These are phyloP conservation scores for Trichoderma afroharzianum DNA, from an alignment of 2,329 filamentous ascomycete species.

Conservation along the genomic window DNA sequence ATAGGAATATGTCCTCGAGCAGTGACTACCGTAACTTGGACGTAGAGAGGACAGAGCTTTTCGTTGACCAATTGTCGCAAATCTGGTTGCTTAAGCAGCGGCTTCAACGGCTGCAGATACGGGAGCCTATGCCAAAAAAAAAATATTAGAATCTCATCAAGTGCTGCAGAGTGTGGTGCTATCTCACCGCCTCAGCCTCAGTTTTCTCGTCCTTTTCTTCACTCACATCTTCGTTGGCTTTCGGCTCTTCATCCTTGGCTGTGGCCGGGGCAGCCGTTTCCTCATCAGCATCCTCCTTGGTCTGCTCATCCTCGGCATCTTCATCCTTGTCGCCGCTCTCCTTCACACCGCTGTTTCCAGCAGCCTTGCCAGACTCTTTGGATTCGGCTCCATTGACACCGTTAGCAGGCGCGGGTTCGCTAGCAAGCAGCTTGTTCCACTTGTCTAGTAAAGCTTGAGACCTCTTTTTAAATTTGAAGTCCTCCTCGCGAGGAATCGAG, in stretches of 20 bases:
- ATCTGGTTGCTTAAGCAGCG: conserved; percentile 28
- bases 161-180: conserved; percentile 7
- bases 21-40: background rate
- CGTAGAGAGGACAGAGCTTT: background rate
- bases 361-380: conserved; percentile 40
- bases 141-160: background rate
- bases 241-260: conserved; percentile 20
- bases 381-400: conserved; percentile 46
- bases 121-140: conserved; percentile 23
- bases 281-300: conserved; percentile 27
- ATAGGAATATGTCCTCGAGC: background rate
- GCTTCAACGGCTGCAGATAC: conserved; percentile 36
- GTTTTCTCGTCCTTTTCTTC: conserved; percentile 28
- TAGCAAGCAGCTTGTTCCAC: conserved; percentile 81
- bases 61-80: background rate
- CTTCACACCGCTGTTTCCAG: conserved; percentile 40
- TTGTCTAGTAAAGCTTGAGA: conserved; percentile 75
- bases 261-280: conserved; percentile 22
- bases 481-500: conserved; percentile 80
- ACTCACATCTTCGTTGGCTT: conserved; percentile 18
- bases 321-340: conserved; percentile 30
- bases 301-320: conserved; percentile 33
- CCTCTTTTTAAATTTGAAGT: conserved; percentile 83
- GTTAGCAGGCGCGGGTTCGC: conserved; percentile 45
- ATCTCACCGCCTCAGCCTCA: conserved; percentile 15